These are phyloP conservation scores for Diaporthe batatas DNA, from an alignment of 2,329 filamentous ascomycete species.

Conservation along the genomic window DNA sequence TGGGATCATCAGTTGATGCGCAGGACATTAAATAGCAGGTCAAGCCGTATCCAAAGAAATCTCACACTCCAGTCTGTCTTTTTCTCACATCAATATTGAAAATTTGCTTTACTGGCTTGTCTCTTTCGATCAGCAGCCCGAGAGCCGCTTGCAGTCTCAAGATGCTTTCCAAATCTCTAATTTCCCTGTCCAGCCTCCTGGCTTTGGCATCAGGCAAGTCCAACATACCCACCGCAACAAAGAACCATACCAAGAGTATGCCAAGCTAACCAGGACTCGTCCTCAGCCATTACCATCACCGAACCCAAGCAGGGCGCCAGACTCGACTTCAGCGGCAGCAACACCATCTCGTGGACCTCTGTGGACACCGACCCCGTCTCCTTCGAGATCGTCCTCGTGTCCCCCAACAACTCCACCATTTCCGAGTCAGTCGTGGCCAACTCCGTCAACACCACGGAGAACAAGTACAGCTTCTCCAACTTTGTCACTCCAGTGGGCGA, in stretches of 20 bases:
- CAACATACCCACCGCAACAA: accelerated
- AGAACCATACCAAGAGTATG: too few relatives aligned
- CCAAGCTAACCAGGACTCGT: slow-evolving; percentile 10
- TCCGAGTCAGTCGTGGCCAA: slow-evolving; percentile 50
- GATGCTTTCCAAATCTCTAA: slow-evolving; percentile 41
- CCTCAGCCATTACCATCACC: slow-evolving; percentile 52
- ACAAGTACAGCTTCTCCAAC: slow-evolving; percentile 53
- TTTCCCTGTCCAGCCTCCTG: slow-evolving; percentile 35
- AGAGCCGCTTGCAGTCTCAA: neutral
- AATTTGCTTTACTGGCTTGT: neutral
- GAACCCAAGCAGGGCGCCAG: slow-evolving; percentile 50
- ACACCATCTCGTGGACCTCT: slow-evolving; percentile 55
- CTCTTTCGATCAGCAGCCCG: neutral
- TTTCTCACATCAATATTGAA: neutral
- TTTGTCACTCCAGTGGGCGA: slow-evolving; percentile 46
- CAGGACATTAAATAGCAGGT: neutral
- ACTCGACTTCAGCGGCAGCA: slow-evolving; percentile 53
- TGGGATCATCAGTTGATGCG: neutral
- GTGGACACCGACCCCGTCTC: slow-evolving; percentile 55
- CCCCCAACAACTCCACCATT: slow-evolving; percentile 53
- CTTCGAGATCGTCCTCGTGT: slow-evolving; percentile 58
- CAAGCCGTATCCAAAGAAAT: neutral
- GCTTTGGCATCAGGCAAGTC: slow-evolving; percentile 37
- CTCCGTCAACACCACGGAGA: slow-evolving; percentile 52
- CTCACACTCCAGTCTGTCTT: neutral